phyloP scores from a whole-genome alignment of 1,284 basidiomycete species.

The Naganishia cerealis region DNA sequence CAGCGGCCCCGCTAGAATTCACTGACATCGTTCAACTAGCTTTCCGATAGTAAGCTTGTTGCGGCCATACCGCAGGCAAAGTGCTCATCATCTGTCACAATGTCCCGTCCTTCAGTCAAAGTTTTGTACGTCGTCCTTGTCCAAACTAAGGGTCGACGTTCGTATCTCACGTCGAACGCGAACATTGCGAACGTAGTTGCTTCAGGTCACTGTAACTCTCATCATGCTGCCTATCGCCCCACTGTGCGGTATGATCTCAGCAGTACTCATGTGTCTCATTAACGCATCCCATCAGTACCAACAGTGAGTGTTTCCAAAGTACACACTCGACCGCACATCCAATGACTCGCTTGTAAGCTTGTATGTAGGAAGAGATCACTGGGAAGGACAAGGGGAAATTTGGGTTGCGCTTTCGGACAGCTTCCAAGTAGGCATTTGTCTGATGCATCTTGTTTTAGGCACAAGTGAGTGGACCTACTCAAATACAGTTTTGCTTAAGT shows the following conservation, averaged over 20 bases:
- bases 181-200: neutral
- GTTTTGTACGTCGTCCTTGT: constrained; percentile 1
- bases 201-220: constrained; percentile 28
- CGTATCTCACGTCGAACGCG: neutral
- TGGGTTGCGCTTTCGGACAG: constrained; percentile 18
- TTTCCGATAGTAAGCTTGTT: constrained; percentile 16
- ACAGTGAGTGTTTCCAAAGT: constrained; percentile 9
- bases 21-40: neutral
- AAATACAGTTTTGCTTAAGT: neutral
- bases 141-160: too few relatives aligned
- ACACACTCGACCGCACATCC: neutral
- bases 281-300: constrained; percentile 25
- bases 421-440: constrained; percentile 17
- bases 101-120: constrained; percentile 2
- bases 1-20: neutral
- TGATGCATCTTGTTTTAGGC: constrained; percentile 27
- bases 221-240: constrained; percentile 34
- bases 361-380: constrained; percentile 16
- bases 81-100: neutral
- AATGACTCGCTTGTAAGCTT: neutral
- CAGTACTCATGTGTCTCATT: constrained; percentile 8
- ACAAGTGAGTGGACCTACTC: neutral
- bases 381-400: constrained; percentile 26
- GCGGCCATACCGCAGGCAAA: too few relatives aligned
- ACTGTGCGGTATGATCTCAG: constrained; percentile 17